phyloP scores from a whole-genome alignment of 2,329 filamentous ascomycete genomes.

The Dothistroma pini region DNA sequence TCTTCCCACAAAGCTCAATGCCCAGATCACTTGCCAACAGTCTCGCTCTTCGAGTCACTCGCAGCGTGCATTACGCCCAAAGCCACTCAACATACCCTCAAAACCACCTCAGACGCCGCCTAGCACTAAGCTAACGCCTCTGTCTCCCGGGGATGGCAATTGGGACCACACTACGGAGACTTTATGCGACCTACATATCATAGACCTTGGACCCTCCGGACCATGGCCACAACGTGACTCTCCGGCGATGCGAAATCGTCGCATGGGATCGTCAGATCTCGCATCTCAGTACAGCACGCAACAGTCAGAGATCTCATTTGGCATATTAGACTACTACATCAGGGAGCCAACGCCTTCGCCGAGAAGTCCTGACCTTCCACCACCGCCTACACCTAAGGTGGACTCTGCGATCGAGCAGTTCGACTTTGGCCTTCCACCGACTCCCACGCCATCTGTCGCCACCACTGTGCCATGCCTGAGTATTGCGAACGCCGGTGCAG shows the following conservation, averaged over 20 bases:
- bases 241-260: neutral
- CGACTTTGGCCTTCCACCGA: slow-evolving; percentile 28
- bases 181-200: slow-evolving; percentile 24
- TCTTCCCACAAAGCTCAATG: slow-evolving; percentile 15
- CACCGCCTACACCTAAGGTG: slow-evolving; percentile 20
- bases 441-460: slow-evolving; percentile 12
- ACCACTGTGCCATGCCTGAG: neutral
- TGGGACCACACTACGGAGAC: slow-evolving; percentile 9
- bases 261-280: slow-evolving; percentile 15
- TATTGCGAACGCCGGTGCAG: slow-evolving; percentile 12
- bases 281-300: slow-evolving; percentile 21
- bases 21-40: slow-evolving; percentile 7
- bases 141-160: slow-evolving; percentile 7
- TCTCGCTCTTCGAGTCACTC: slow-evolving; percentile 10
- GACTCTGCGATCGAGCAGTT: slow-evolving; percentile 29
- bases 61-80: slow-evolving; percentile 13
- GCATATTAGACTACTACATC: slow-evolving; percentile 33
- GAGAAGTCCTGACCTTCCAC: slow-evolving; percentile 20
- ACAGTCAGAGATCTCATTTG: slow-evolving; percentile 31
- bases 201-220: slow-evolving; percentile 21
- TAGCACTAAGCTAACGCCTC: slow-evolving; percentile 3
- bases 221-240: slow-evolving; percentile 20
- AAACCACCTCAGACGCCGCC: slow-evolving; percentile 7
- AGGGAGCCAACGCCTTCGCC: slow-evolving; percentile 22
- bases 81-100: slow-evolving; percentile 14